Conservation (phyloP, 805 yeast genomes). For the Saccharomyces eubayanus region DNA sequence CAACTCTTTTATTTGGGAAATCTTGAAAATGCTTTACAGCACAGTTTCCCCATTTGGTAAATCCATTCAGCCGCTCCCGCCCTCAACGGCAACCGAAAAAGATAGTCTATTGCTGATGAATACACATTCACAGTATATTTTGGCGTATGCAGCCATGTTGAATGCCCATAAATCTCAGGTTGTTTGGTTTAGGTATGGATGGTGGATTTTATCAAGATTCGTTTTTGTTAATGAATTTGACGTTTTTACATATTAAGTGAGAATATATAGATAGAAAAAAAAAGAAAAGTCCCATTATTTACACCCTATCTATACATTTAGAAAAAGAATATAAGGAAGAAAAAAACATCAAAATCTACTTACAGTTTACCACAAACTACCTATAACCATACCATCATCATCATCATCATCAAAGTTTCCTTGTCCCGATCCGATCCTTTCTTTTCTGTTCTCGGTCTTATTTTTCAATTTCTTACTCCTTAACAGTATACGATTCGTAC, state of each 20-base stretch:
- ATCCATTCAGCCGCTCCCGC: background rate
- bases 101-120: slow-evolving; percentile 26
- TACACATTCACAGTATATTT: slow-evolving; percentile 25
- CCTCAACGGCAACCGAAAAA: background rate
- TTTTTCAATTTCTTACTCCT: slow-evolving; percentile 3
- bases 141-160: slow-evolving; percentile 62
- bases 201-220: slow-evolving; percentile 73
- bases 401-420: slow-evolving; percentile 18
- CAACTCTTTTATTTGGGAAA: slow-evolving; percentile 15
- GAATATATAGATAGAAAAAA: background rate
- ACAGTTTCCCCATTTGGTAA: background rate
- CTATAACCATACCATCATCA: slow-evolving; percentile 26
- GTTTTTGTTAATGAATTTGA: slow-evolving; percentile 63
- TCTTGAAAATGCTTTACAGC: background rate
- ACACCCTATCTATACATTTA: background rate
- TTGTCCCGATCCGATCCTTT: slow-evolving; percentile 3
- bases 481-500: slow-evolving; percentile 5
- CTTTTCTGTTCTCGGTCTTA: slow-evolving; percentile 3
- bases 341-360: background rate
- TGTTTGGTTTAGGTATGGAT: slow-evolving; percentile 90
- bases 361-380: slow-evolving; percentile 22
- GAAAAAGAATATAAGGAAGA: background rate
- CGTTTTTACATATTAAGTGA: slow-evolving; percentile 4
- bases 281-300: background rate
- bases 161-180: slow-evolving; percentile 81